Evolutionary conservation across 345 rosid species (phyloP), one percentile per base, ranked within the genome.

Genomic region (Cardamine chenopodiifolia): DNA sequence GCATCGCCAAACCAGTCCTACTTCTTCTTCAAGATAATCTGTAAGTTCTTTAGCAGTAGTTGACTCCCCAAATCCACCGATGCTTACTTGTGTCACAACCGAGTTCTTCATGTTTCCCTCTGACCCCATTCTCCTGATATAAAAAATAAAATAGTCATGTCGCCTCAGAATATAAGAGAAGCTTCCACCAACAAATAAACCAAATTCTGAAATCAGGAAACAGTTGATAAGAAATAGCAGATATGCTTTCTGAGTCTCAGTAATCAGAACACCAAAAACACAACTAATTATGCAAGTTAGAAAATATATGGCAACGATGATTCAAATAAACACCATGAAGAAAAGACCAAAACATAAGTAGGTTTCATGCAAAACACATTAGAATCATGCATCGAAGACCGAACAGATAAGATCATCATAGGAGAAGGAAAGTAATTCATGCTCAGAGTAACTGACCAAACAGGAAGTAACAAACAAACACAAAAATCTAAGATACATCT

Each of bases 1-100:
- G 78, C 96, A 91, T 44, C 95, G 82, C 89, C 89, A 88, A 62
- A 91, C 82, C 39, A 75, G 68, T 31, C 97, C 97, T 44, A 89
- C 57, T 78, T 81, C 80, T 1, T 60, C 57, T 53, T 89, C 91
- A 78, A 94, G 80, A 79, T 63, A 91, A 8, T 82, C 79, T 68
- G 80, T 54, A 34, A 91, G 88, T 34, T 87, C 89, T 68, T 78
- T 75, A 19, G 94, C 96, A 40, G 64, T 83, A n/a, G 86, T 86
- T 49, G 74, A 20, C 35, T 34, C 79, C 70, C 71, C 84, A 77
- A 93, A 93, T 69, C 97, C 96, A 73, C 96, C 93, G 68, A 93
- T 29, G 83, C 88, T 88, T 72, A 83, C 83, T 80, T 90, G 98
- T 37, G 96, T 88, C 53, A 86, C 93, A 69, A 87, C 77, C 4